phyloP scores from a whole-genome alignment of 106 monocot genomes.

The Dendrobium chrysotoxum region DNA sequence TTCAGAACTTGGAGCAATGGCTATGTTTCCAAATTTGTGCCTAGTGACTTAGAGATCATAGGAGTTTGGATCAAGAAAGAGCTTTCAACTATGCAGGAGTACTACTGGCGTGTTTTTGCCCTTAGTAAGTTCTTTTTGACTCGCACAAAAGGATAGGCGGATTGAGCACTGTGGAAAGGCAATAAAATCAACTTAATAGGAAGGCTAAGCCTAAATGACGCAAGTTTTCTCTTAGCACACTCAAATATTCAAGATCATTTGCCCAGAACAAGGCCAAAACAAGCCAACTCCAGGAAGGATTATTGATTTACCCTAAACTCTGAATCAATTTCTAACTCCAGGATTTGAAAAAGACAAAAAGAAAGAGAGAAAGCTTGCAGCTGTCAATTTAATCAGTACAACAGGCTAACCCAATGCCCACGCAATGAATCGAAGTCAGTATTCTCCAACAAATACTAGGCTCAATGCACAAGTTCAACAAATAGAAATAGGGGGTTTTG shows the following conservation, averaged over 20 bases:
- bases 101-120: background rate
- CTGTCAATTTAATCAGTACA: background rate
- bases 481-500: background rate
- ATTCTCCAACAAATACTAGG: background rate
- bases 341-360: background rate
- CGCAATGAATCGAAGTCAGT: background rate
- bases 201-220: background rate
- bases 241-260: background rate
- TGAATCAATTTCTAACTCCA: background rate
- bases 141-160: background rate
- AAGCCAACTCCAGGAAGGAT: background rate
- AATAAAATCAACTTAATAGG: background rate
- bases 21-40: background rate
- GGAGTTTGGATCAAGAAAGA: background rate
- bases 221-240: background rate
- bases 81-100: background rate
- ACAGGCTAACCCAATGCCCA: background rate
- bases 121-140: background rate
- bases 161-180: background rate
- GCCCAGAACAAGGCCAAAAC: background rate
- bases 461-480: background rate
- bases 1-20: background rate
- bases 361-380: background rate
- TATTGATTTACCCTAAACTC: background rate
- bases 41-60: background rate